Conservation (phyloP, 108 stramenopile species). For the Skeletonema costatum region DNA sequence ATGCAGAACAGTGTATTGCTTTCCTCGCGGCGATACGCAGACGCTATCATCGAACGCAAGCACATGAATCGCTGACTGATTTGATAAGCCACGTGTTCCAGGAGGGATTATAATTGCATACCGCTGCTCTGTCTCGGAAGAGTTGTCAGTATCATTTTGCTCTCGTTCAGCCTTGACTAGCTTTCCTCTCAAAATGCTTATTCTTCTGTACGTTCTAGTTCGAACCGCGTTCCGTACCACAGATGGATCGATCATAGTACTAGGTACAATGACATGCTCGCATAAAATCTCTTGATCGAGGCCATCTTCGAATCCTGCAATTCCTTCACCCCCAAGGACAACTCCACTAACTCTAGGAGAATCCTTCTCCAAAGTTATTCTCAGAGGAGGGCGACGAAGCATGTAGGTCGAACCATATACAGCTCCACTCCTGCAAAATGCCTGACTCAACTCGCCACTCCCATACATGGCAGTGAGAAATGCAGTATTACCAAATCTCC, state of each 20-base stretch:
- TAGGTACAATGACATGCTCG: slow-evolving; percentile 67
- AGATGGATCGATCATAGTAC: slow-evolving; percentile 19
- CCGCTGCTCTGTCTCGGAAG: slow-evolving; percentile 47
- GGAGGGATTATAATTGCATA: slow-evolving; percentile 76
- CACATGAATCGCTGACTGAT: slow-evolving; percentile 66
- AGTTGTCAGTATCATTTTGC: slow-evolving; percentile 13
- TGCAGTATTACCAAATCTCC: slow-evolving; percentile 80
- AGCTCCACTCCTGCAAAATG: slow-evolving; percentile 86
- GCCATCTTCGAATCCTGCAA: slow-evolving; percentile 19
- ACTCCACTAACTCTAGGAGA: slow-evolving; percentile 23
- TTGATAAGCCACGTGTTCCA: slow-evolving; percentile 38
- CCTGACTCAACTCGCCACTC: slow-evolving; percentile 80
- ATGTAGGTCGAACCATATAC: slow-evolving; percentile 86
- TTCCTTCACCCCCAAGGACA: slow-evolving; percentile 30
- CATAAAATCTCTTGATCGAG: slow-evolving; percentile 49
- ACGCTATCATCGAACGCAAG: slow-evolving; percentile 65
- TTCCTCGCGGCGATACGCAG: slow-evolving; percentile 56
- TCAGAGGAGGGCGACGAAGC: slow-evolving; percentile 57
- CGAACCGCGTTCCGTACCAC: slow-evolving; percentile 1
- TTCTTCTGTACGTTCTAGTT: slow-evolving; percentile 46
- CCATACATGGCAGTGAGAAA: slow-evolving; percentile 82
- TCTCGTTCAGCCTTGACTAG: slow-evolving; percentile 24
- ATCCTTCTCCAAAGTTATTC: slow-evolving; percentile 17
- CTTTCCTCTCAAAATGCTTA: slow-evolving; percentile 63
- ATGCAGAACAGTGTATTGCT: slow-evolving; percentile 63